Percentiles rank a stretch among this genome's conserved stretches.
Evolutionary conservation across 768 basidiomycete genomes (phyloP).

Genomic region (Lanmaoa pseudosensibilis): DNA sequence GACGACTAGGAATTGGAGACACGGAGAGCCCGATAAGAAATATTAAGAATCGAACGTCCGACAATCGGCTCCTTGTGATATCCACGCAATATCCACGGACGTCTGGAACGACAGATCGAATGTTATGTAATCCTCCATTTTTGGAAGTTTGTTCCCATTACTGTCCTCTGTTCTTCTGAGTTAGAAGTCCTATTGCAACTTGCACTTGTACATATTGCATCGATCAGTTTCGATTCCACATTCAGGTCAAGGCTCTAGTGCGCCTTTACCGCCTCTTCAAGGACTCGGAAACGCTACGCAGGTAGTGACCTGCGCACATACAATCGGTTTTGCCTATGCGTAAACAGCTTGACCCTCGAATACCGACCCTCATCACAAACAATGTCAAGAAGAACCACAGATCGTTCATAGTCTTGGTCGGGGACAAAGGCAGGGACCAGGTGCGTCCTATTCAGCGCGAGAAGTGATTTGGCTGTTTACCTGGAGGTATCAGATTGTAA

Average conservation of each 20-base stretch:
- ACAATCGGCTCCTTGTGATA: too few relatives aligned
- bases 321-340: conserved; percentile 49
- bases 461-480: neutral
- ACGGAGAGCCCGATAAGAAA: too few relatives aligned
- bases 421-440: conserved; percentile 92
- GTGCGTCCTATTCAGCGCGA: conserved; percentile 38
- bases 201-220: neutral
- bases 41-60: too few relatives aligned
- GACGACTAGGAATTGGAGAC: too few relatives aligned
- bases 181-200: too few relatives aligned
- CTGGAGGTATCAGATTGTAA: conserved; percentile 64
- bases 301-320: neutral
- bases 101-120: too few relatives aligned
- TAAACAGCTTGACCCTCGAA: conserved; percentile 89
- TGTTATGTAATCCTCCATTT: neutral
- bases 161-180: too few relatives aligned
- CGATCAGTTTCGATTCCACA: neutral
- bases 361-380: conserved; percentile 88
- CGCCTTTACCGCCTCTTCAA: too few relatives aligned
- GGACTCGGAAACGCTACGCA: neutral
- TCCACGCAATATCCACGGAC: too few relatives aligned
- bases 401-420: conserved; percentile 94
- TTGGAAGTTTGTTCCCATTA: neutral
- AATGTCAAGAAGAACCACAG: conserved; percentile 92
- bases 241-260: too few relatives aligned